Conservation (phyloP, 2,329 filamentous ascomycete species). For the Stagonosporopsis cucurbitacearum region DNA sequence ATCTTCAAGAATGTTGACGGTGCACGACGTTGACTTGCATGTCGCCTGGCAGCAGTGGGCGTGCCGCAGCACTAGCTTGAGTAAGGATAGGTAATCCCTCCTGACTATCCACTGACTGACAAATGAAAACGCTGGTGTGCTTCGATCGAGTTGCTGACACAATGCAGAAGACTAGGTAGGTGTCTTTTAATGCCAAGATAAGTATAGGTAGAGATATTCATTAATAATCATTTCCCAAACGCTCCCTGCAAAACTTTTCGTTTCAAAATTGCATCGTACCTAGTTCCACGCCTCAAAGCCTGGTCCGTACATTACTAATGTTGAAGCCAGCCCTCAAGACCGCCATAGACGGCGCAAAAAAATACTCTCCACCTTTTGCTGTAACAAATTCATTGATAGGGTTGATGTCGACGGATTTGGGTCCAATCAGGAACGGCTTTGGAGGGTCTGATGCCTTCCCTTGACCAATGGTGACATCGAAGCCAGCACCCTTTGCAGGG, state of each 20-base stretch:
- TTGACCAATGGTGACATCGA: slow-evolving; percentile 15
- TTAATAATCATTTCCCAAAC: background rate
- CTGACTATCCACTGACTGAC: slow-evolving; percentile 23
- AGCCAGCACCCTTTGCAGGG: slow-evolving; percentile 3
- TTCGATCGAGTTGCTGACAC: slow-evolving; percentile 5
- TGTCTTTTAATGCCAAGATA: too few relatives aligned
- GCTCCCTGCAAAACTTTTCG: background rate
- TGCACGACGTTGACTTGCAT: slow-evolving; percentile 41
- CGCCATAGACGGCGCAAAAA: slow-evolving; percentile 14
- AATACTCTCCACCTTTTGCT: slow-evolving; percentile 14
- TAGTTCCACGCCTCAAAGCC: background rate
- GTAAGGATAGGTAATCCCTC: slow-evolving; percentile 45
- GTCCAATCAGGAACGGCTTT: slow-evolving; percentile 9
- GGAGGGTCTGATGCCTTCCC: slow-evolving; percentile 5
- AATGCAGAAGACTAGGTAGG: too few relatives aligned
- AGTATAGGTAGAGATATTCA: background rate
- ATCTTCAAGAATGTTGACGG: slow-evolving; percentile 26
- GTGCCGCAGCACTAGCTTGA: slow-evolving; percentile 40
- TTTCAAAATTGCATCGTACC: background rate
- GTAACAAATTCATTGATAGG: slow-evolving; percentile 16
- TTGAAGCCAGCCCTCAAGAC: slow-evolving; percentile 14
- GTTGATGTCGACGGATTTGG: slow-evolving; percentile 11
- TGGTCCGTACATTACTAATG: background rate
- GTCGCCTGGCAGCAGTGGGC: slow-evolving; percentile 31
- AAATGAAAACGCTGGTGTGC: slow-evolving; percentile 3